Base-by-base conservation (phyloP, 345 rosid species). In the Boechera stricta region DNA sequence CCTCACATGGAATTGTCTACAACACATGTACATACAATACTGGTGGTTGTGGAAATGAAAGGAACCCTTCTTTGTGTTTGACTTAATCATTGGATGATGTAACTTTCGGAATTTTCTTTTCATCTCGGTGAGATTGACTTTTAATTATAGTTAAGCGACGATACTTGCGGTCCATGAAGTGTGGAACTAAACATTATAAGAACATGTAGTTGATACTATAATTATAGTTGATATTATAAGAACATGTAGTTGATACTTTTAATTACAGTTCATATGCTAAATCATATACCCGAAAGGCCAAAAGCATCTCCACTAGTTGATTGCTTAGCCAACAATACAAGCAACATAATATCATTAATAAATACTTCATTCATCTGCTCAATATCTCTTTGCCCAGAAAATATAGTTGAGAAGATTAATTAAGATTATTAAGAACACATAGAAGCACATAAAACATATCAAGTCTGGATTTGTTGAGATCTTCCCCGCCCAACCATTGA, bases 401-500 rank as follows among this genome's bases (percentile, higher is more conserved):
- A 72, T 16, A 57, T 83, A 80, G 36, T 79, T 84, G 47, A 83
- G 16, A 18, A 87, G 66, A 66, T 77, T 87, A 1, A 66, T 77
- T 87, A 1, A 82, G 2, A 39, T 82, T 79, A 62, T 86, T 86
- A 11, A 88, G 84, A 32, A 79, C 33, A 71, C 81, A 75, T 12
- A 86, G 70, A n/a, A 88, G 55, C 6, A 78, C 70, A 67, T 83
- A 84, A 60, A 85, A 84, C 45, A 82, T 52, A 21, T 86, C 88
- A 75, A 87, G 69, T 9, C 83, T 85, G 4, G 59, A 13, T 4
- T 62, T 70, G 49, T 89, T 85, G 62, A 89, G 57, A 64, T 86
- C 85, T 15, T 56, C 76, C 8, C 86, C 85, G 2, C 84, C 89
- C 2, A 89, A 72, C 91, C 91, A 89, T 61, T 74, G 68, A 33